Evolutionary conservation across 2,329 filamentous ascomycete genomes (phyloP).

Genomic region (Rosellinia necatrix): DNA sequence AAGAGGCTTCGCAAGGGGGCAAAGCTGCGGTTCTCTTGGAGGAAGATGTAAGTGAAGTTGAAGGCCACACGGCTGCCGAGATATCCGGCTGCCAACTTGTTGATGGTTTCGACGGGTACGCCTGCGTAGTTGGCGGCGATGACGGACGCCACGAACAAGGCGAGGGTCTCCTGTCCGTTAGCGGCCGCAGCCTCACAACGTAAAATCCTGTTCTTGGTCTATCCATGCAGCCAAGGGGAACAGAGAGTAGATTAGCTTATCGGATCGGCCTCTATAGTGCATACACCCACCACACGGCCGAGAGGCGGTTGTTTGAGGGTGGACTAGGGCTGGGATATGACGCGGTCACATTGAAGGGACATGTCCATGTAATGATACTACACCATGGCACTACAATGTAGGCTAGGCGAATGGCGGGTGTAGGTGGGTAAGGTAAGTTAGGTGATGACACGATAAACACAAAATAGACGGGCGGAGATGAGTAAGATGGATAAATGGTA

Average conservation of each 20-base stretch:
- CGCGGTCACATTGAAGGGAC: no score
- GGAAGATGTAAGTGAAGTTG: conserved; percentile 49
- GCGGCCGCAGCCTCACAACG: conserved; percentile 28
- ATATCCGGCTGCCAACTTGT: conserved; percentile 47
- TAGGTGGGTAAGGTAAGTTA: not conserved
- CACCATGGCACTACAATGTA: no score
- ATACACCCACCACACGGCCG: no score
- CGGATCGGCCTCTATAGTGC: not conserved
- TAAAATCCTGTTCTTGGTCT: conserved; percentile 33
- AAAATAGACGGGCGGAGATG: no score
- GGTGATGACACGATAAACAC: not conserved
- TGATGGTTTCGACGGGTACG: conserved; percentile 45
- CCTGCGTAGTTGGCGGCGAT: conserved; percentile 52
- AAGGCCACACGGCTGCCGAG: conserved; percentile 47
- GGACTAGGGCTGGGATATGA: not conserved
- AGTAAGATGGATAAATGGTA: no score
- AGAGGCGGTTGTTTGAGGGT: not conserved
- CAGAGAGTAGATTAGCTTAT: conserved; percentile 3
- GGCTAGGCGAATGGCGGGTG: no score
- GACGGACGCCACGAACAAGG: conserved; percentile 39
- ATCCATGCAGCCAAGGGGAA: not conserved
- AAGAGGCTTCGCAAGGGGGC: conserved; percentile 44
- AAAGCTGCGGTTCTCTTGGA: conserved; percentile 48
- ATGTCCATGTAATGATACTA: no score
- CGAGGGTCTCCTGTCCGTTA: conserved; percentile 32